Evolutionary conservation across 129 eudicot genomes (phyloP), one percentile per base, ranked within the genome.

Genomic region (Ambrosia artemisiifolia): DNA sequence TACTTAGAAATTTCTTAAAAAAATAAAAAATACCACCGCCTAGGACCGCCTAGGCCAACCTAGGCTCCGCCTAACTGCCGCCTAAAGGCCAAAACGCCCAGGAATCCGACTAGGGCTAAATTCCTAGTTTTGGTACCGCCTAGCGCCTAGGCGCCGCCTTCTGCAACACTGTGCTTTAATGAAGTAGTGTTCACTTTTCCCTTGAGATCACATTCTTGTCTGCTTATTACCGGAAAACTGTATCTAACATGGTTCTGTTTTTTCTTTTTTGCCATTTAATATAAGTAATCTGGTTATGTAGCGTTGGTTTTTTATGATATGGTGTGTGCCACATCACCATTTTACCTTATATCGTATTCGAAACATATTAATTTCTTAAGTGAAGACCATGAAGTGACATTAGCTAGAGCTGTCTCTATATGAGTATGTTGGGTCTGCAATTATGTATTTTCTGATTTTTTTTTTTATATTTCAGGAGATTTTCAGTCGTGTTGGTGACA

Each of bases 401-500:
- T 72, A 24, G 33, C 24, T 71, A n/a, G 20, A 16, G 20, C 47
- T 63, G 14, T 53, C 5, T 14, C 11, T 36, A 24, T 74, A 20
- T 20, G 62, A 60, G 18, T 14, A 38, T 74, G 14, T 20, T 49
- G 69, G 34, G 47, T 13, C 20, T 64, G 44, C 47, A 32, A 34
- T 10, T 38, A 14, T 24, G 19, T 64, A 11, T 28, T 40, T 55
- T 33, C n/a, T 50, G 20, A 7, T 10, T 42, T 28, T 32, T 32
- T 17, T 1, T 6, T 48, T 63, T 8, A n/a, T n/a, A n/a, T 74
- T 51, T 55, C 78, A 88, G 95, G 88, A 81, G 73, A 68, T 71
- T 24, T 88, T 85, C 76, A 66, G 79, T 7, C 85, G 88, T 70
- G 87, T 74, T 80, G 87, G 63, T 74, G 89, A 68, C 73, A 86